Conservation (phyloP, 805 yeast species). For the Yarrowia sp. region DNA sequence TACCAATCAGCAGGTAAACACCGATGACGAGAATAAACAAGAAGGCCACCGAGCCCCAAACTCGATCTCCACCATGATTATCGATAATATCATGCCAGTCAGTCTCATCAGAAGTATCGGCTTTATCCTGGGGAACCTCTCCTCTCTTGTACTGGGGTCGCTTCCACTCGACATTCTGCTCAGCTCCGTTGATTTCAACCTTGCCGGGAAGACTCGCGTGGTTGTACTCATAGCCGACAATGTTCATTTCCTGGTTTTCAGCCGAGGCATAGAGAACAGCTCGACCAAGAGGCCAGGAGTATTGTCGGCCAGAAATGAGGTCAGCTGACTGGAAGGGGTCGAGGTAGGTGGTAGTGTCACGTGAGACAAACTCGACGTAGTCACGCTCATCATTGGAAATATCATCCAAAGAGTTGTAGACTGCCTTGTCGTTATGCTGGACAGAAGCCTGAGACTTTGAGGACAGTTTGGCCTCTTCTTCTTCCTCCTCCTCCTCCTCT, state of each 20-base stretch:
- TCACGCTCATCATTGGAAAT: neutral
- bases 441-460: neutral
- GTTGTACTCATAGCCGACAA: constrained; percentile 3
- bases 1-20: constrained; percentile 14
- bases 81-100: constrained; percentile 24
- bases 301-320: constrained; percentile 74
- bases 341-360: constrained; percentile 9
- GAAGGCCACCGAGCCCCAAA: constrained; percentile 24
- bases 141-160: constrained; percentile 15
- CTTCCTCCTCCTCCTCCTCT: neutral
- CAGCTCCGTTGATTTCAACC: constrained; percentile 19
- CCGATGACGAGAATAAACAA: constrained; percentile 14
- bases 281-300: constrained; percentile 94
- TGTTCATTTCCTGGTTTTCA: constrained; percentile 38
- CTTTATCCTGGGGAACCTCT: neutral
- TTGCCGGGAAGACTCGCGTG: neutral
- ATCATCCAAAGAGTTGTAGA: neutral
- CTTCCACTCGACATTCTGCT: constrained; percentile 16
- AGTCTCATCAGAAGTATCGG: neutral
- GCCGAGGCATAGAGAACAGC: constrained; percentile 80
- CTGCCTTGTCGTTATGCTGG: neutral
- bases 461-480: neutral
- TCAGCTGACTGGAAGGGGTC: constrained; percentile 78
- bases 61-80: constrained; percentile 12
- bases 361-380: neutral